Evolutionary conservation across 305 asterid species (phyloP).

Genomic region (Fraxinus velutina): DNA sequence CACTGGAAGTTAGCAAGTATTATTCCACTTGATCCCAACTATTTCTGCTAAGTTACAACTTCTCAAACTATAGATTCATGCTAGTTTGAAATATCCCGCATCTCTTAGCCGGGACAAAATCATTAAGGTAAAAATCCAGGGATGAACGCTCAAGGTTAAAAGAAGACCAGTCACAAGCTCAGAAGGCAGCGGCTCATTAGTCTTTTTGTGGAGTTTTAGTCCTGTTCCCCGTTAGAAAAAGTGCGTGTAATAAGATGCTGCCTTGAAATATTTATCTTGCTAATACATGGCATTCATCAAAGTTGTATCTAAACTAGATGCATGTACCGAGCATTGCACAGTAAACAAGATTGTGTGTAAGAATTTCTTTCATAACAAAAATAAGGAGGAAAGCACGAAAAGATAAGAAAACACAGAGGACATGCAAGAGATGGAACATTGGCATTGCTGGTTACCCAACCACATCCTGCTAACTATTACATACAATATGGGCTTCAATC

Average conservation of each 20-base stretch:
- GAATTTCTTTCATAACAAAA: neutral
- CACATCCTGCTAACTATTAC: neutral
- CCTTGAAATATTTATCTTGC: neutral
- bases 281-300: neutral
- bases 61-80: neutral
- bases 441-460: neutral
- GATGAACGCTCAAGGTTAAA: neutral
- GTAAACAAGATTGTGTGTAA: neutral
- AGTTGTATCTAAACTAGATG: neutral
- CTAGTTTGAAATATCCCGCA: neutral
- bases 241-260: neutral
- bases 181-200: neutral
- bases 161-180: neutral
- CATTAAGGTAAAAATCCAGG: neutral
- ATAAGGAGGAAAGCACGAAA: neutral
- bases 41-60: neutral
- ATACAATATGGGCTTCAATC: neutral
- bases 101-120: neutral
- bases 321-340: neutral
- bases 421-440: neutral
- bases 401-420: neutral
- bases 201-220: neutral
- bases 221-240: neutral
- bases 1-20: neutral
- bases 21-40: neutral